Base-by-base conservation (phyloP, 192 early-diverging fungal species). In the Coemansia sp. region DNA sequence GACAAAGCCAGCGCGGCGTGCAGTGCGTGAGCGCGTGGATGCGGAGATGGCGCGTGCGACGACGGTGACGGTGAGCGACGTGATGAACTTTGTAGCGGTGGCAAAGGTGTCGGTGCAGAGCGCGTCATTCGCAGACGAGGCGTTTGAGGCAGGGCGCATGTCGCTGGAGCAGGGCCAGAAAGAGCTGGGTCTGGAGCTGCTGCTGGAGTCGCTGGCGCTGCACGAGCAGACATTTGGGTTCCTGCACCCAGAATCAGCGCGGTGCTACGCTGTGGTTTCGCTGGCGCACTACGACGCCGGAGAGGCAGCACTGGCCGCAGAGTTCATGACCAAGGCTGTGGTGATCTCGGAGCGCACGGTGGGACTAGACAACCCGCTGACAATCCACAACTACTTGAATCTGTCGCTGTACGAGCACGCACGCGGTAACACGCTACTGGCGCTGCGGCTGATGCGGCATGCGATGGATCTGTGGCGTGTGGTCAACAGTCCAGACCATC, bases 181-280 rank as follows among this genome's bases (percentile, higher is more conserved):
- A 54, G 81, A 90, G 62, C 51, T 90, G 35, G 94, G 91, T 9
- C 59, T 93, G 43, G 95, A 98, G 69, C 73, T 97, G 35, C 72
- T 94, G 60, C 61, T 85, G 24, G 93, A 98, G 73, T 90, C 94
- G 11, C 72, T 92, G 57, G 74, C 90, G 4, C 77, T 98, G 19
- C 93, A 93, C 72, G 97, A 99, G 82, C 94, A 97, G 75, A 90
- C 89, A 12, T 95, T 90, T 74, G 94, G 94, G 12, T 92, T 93
- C 60, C 69, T 98, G 60, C 94, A 98, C 64, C 84, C 89, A 0
- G 94, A 96, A 60, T 93, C 93, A 19, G 90, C 87, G n/a, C 88
- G 91, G 29, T 88, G 89, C 63, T 95, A 94, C 75, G 84, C 86
- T 11, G 84, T 87, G 14, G 82, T 96, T 47, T 92, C 97, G 14